Conservation (phyloP, 73 alveolate genomes). For the Tetrahymena thermophila region DNA sequence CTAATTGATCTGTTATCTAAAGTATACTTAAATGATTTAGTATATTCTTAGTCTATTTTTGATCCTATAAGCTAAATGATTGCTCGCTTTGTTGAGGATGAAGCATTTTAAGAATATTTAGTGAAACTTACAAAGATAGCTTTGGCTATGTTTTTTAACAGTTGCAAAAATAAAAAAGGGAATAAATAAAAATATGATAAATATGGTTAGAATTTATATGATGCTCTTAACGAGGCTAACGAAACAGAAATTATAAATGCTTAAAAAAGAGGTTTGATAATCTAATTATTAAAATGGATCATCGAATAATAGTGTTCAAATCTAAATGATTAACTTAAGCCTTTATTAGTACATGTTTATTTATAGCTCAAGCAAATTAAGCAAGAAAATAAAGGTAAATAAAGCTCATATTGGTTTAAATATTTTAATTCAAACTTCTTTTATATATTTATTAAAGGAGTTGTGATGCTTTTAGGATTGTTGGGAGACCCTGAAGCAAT, state of each 20-base stretch:
- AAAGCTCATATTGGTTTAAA: neutral
- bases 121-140: slow-evolving; percentile 22
- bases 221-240: slow-evolving; percentile 3
- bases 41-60: slow-evolving; percentile 25
- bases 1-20: slow-evolving; percentile 80
- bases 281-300: slow-evolving; percentile 26
- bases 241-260: slow-evolving; percentile 38
- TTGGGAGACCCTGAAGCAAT: slow-evolving; percentile 37
- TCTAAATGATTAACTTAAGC: slow-evolving; percentile 34
- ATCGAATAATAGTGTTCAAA: slow-evolving; percentile 14
- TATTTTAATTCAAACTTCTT: neutral
- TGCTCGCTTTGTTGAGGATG: slow-evolving; percentile 27
- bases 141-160: slow-evolving; percentile 24
- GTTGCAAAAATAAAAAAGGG: slow-evolving; percentile 8
- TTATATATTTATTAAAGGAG: neutral
- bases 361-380: slow-evolving; percentile 7
- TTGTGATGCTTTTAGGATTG: slow-evolving; percentile 12
- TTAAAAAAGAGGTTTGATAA: slow-evolving; percentile 25
- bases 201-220: neutral
- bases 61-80: slow-evolving; percentile 14
- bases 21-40: slow-evolving; percentile 57
- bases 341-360: slow-evolving; percentile 34
- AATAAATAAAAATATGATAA: slow-evolving; percentile 3
- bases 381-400: slow-evolving; percentile 6
- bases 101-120: slow-evolving; percentile 21